phyloP scores from a whole-genome alignment of 805 yeast genomes.

The Hanseniaspora clermontiae region DNA sequence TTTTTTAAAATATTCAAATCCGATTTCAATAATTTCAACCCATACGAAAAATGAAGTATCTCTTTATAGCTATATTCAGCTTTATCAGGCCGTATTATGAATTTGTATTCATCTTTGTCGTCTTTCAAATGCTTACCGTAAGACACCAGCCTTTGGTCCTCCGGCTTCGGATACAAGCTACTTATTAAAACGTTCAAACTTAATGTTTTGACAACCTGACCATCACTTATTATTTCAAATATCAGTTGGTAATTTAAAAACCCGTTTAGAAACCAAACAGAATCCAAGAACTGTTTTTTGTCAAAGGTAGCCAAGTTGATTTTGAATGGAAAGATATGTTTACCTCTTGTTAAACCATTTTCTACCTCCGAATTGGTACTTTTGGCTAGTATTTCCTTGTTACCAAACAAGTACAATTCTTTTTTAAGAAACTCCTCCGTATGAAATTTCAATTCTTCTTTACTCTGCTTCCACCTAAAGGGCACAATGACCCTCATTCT shows the following conservation, averaged over 20 bases:
- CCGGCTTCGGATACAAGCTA: not conserved
- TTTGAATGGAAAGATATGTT: conserved; percentile 76
- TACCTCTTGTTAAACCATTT: conserved; percentile 59
- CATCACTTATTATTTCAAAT: not conserved
- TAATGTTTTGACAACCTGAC: not conserved
- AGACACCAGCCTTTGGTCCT: not conserved
- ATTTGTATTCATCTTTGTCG: not conserved
- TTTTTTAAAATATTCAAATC: not conserved
- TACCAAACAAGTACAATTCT: conserved; percentile 15
- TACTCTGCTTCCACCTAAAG: conserved; percentile 15
- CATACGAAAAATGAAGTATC: not conserved
- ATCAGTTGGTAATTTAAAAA: not conserved
- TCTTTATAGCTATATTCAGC: not conserved
- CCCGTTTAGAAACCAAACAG: conserved; percentile 5
- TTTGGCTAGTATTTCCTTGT: not conserved
- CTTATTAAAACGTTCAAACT: not conserved
- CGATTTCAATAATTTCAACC: not conserved
- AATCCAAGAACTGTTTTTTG: not conserved
- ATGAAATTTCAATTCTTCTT: conserved; percentile 18
- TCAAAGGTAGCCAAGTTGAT: conserved; percentile 32
- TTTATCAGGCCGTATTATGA: not conserved
- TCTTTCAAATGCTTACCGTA: not conserved
- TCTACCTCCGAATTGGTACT: not conserved
- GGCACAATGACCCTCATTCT: conserved; percentile 26
- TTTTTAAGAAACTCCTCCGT: conserved; percentile 2